Percentiles rank a stretch among this genome's conserved stretches.
Conservation (phyloP, 1,284 basidiomycete species). For the Irpex sp. region DNA sequence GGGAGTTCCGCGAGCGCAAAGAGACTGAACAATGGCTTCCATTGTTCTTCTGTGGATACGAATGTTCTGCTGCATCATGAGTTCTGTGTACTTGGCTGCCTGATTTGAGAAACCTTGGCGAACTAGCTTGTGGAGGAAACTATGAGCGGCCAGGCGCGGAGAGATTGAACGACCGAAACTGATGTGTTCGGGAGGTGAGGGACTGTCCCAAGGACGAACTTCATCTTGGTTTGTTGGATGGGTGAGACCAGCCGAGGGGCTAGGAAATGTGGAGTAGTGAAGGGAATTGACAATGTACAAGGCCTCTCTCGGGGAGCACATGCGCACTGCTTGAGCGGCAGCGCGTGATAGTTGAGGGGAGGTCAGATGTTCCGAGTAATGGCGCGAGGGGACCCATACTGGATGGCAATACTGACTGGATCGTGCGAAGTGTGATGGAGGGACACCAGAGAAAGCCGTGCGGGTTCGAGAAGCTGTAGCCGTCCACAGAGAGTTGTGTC, state of each 20-base stretch:
- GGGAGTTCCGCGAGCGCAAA: conserved; percentile 22
- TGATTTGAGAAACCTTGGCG: conserved; percentile 44
- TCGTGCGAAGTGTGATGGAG: background rate
- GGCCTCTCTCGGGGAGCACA: conserved; percentile 42
- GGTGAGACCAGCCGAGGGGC: background rate
- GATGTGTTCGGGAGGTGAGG: conserved; percentile 32
- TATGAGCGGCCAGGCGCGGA: conserved; percentile 55
- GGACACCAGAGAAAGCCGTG: background rate
- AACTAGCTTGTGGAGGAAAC: conserved; percentile 59
- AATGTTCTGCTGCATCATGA: conserved; percentile 52
- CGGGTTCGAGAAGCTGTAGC: background rate
- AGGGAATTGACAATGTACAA: conserved; percentile 57
- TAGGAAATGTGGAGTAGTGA: conserved; percentile 34
- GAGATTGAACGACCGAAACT: conserved; percentile 49
- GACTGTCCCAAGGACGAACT: background rate
- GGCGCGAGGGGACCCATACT: background rate
- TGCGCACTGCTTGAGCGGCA: conserved; percentile 49
- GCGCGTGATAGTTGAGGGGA: conserved; percentile 46
- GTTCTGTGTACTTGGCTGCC: conserved; percentile 45
- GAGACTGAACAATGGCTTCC: conserved; percentile 38
- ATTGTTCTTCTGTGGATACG: conserved; percentile 45
- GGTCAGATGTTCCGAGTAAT: conserved; percentile 20
- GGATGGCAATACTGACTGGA: background rate
- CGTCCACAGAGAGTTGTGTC: background rate
- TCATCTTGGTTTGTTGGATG: background rate